These are phyloP conservation scores for Aspergillus sp. DNA, from an alignment of 2,329 filamentous ascomycete genomes.

Conservation along the genomic window DNA sequence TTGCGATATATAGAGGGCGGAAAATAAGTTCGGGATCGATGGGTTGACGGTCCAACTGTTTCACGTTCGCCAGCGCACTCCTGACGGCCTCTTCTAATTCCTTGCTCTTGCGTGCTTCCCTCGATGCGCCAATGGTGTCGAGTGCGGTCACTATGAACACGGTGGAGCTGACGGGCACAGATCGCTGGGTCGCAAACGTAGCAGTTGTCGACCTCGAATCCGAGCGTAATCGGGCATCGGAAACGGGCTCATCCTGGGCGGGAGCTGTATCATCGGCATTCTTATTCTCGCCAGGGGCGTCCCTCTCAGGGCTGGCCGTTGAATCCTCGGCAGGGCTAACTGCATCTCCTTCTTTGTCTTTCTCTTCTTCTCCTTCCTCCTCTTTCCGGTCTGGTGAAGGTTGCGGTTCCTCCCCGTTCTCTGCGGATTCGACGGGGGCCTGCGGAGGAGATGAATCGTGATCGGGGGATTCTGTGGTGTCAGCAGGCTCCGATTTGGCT, in stretches of 20 bases:
- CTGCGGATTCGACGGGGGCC: slow-evolving; percentile 24
- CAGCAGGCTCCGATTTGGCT: slow-evolving; percentile 14
- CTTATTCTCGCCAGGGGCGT: slow-evolving; percentile 17
- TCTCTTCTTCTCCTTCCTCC: slow-evolving; percentile 7
- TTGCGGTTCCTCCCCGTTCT: slow-evolving; percentile 19
- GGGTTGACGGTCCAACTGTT: slow-evolving; percentile 74
- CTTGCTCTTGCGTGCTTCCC: slow-evolving; percentile 85
- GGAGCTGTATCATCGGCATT: slow-evolving; percentile 13
- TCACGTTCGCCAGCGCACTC: slow-evolving; percentile 80
- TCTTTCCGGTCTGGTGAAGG: slow-evolving; percentile 22
- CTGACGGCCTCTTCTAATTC: slow-evolving; percentile 79
- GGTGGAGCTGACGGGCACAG: slow-evolving; percentile 80
- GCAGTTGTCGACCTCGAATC: slow-evolving; percentile 62
- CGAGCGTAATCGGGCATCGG: slow-evolving; percentile 50
- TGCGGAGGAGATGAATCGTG: slow-evolving; percentile 27
- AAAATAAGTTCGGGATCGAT: slow-evolving; percentile 93
- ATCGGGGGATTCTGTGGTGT: slow-evolving; percentile 21
- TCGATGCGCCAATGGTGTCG: slow-evolving; percentile 86
- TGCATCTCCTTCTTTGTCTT: not conserved
- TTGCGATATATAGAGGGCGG: slow-evolving; percentile 83
- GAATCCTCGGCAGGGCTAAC: slow-evolving; percentile 15
- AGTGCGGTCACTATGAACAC: slow-evolving; percentile 94
- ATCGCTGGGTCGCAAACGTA: slow-evolving; percentile 50
- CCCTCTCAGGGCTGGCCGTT: slow-evolving; percentile 11
- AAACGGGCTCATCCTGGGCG: slow-evolving; percentile 24